Evolutionary conservation across 306 rosid species (phyloP), one percentile per base, ranked within the genome.

Genomic region (Cucurbita moschata): DNA sequence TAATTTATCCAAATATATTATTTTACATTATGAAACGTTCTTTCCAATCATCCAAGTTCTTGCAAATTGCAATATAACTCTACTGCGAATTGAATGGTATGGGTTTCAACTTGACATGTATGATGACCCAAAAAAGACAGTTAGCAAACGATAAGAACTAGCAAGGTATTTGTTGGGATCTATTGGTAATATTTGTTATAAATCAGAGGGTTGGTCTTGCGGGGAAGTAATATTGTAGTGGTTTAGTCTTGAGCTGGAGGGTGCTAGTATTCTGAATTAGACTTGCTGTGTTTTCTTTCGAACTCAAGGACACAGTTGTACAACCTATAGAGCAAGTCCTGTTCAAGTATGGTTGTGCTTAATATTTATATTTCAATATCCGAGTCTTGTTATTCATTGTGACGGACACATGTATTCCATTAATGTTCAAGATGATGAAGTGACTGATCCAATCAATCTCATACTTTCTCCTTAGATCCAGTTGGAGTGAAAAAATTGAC

Each of bases 401-500:
- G 8, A 37, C 43, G 30, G 75, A 53, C 19, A 66, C 67, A 77
- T 69, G 43, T 83, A 67, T 46, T 71, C 74, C 51, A 18, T 74
- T 83, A 84, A 71, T 62, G 76, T 52, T 75, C 75, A 59, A 42
- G 63, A 8, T 21, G 39, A 43, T 23, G 51, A 77, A 38, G 15
- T 61, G 23, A 14, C 71, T 49, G 67, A 77, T 56, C 63, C 73
- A 10, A 54, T 79, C 61, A 54, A 78, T 68, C 52, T 47, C 14
- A 74, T 84, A 57, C 77, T 58, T 71, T 73, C 38, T 52, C 73
- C 10, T 64, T 70, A 51, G 26, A 21, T 75, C 67, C 51, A 59
- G 76, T 55, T 62, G 72, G 81, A 47, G 76, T 68, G 42, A 78
- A 79, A 77, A 68, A 82, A 10, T 46, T 66, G 10, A 53, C 80